Evolutionary conservation across 1,284 basidiomycete species (phyloP), one percentile per base, ranked within the genome.

Genomic region (Naganishia sp.): DNA sequence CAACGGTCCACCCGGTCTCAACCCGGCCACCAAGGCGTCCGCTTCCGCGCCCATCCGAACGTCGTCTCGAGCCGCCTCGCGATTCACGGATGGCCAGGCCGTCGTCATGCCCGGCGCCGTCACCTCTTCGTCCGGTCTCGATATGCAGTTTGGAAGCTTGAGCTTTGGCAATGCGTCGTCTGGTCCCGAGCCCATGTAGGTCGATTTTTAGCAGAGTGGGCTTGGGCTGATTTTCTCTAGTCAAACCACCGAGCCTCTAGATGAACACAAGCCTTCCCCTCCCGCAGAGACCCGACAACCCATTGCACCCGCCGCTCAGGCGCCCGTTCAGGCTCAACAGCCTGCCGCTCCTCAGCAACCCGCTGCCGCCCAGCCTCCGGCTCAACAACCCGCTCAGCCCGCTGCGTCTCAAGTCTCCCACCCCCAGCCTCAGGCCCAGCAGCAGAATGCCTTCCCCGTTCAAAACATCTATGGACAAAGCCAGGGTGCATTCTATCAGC

Each of bases 1-100:
- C 70, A 76, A 77, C 42, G 79, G 78, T 18, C 80, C 80, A 52
- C 80, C 80, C 36, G 80, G 80, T 11, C 78, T 81, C 74, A 79
- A 76, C 74, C 72, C 75, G n/a, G 69, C 75, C 39, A 42, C 50
- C 21, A 65, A 63, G 39, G 70, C 74, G 13, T 53, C 75, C 46
- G 73, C 72, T 67, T 50, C 68, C 48, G 61, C 64, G 45, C 73
- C 72, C 49, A 71, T 72, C 18, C 73, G 78, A 65, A 78, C 77
- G n/a, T 76, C 71, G 66, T 79, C 76, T 2, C 75, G 79, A 50
- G 74, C 75, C 55, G 76, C 77, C 50, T 72, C 75, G 57, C 70
- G 79, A 61, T 78, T 75, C 76, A 73, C 76, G 49, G 79, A 79
- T 53, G 79, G 77, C 10, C 75, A 80, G 70, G 79, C 76, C 59